Conservation (phyloP, 345 rosid species). For the Hibiscus trionum region DNA sequence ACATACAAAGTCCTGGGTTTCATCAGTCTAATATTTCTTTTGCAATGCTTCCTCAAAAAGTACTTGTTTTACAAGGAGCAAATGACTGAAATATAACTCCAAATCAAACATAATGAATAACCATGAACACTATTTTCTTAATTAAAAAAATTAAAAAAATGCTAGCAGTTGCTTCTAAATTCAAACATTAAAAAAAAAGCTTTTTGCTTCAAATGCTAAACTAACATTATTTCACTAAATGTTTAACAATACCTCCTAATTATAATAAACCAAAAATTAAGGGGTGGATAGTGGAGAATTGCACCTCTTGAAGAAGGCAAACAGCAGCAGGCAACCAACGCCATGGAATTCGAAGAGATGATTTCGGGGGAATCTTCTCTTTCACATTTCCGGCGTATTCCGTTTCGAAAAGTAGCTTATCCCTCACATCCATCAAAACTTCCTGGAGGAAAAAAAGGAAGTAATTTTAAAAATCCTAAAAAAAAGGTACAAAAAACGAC, state of each 20-base stretch:
- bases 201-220: neutral
- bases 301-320: constrained; percentile 93
- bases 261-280: neutral
- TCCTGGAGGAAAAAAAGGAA: constrained; percentile 37
- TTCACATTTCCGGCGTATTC: constrained; percentile 83
- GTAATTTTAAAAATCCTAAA: neutral
- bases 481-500: neutral
- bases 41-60: neutral
- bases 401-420: constrained; percentile 89
- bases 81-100: neutral
- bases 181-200: neutral
- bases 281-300: neutral
- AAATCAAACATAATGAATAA: neutral
- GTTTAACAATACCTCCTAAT: neutral
- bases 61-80: neutral
- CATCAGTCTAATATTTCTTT: neutral
- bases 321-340: constrained; percentile 90
- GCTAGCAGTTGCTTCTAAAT: neutral
- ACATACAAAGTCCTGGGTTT: neutral
- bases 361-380: constrained; percentile 66
- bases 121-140: neutral
- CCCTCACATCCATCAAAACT: constrained; percentile 85
- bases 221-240: neutral
- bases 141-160: neutral
- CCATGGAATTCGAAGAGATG: constrained; percentile 74